phyloP scores from a whole-genome alignment of 1,284 basidiomycete genomes.

The Marasmius fiardii region DNA sequence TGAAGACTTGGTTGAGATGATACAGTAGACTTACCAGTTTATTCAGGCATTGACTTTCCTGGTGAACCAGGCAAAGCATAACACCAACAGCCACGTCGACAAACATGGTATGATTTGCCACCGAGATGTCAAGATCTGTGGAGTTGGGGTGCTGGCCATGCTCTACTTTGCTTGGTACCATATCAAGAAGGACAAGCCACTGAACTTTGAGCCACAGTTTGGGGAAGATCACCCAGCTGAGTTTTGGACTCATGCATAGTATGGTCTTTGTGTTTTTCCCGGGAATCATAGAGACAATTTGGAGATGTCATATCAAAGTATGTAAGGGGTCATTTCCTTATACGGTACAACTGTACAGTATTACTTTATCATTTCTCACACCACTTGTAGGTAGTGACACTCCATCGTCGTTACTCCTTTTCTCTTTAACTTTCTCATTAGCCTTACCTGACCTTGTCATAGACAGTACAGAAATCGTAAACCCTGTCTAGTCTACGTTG shows the following conservation, averaged over 20 bases:
- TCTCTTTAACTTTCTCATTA: no score
- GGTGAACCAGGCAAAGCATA: constrained; percentile 24
- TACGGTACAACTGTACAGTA: no score
- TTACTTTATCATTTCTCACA: no score
- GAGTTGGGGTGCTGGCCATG: constrained; percentile 20
- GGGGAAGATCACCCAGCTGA: background rate
- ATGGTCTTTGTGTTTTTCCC: background rate
- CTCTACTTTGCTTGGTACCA: constrained; percentile 23
- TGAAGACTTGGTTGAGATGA: no score
- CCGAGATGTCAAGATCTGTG: constrained; percentile 18
- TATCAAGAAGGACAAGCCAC: no score
- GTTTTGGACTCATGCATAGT: background rate
- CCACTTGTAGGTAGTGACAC: no score
- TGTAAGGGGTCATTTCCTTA: no score
- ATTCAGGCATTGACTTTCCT: constrained; percentile 21
- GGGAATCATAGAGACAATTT: background rate
- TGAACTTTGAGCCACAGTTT: background rate
- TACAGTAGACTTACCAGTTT: no score
- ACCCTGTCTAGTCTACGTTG: no score
- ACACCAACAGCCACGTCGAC: constrained; percentile 22
- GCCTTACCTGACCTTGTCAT: no score
- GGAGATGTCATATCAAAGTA: background rate
- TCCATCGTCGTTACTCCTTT: no score
- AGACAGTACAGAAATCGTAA: no score
- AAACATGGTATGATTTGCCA: constrained; percentile 23